Evolutionary conservation across 108 stramenopile genomes (phyloP), one percentile per base, ranked within the genome.

Genomic region (Nitzschia inconspicua): DNA sequence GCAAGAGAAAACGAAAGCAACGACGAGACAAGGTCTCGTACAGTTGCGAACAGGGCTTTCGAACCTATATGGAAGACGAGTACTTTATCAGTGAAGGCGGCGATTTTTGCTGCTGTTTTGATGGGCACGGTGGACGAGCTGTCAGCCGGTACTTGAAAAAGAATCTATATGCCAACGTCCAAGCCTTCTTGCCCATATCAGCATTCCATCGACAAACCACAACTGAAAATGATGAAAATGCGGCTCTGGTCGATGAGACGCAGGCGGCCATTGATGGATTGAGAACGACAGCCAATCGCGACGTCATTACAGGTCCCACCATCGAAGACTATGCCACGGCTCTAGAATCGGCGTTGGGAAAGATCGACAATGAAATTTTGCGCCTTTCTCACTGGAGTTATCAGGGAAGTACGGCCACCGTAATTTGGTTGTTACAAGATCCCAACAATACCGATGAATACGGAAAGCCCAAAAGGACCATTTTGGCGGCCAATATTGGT

Each of bases 111-210:
- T 95, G 89, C 18, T 95, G 96, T 5, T 97, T 97, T 70, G 98
- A 98, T 65, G 98, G 98, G 3, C 98, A 98, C 63, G 98, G 98
- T 29, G 94, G 95, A 9, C 56, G 42, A 28, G 79, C 86, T 14
- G 95, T 97, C 2, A 84, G 88, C 20, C 67, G 69, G 1, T 97
- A 91, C 60, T 63, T 91, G 20, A 48, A 81, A 24, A 78, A 92
- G 56, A 91, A 95, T 65, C 49, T 97, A 11, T 84, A 83, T 43
- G 88, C 78, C 4, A 73, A 78, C 42, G 58, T 85, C 2, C 83
- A 86, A 66, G 78, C 78, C 7, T 62, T 68, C 25, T 59, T 75
- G 43, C 80, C 56, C 19, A 28, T 37, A 43, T 58, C 22, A 23
- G 16, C 41, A 19, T 22, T 32, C 3, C 35, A 37, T 4, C 8